Percentiles rank a stretch among this genome's conserved stretches.
These are phyloP conservation scores for Orbilia blumenaviensis DNA, from an alignment of 2,329 filamentous ascomycete genomes.

Conservation along the genomic window DNA sequence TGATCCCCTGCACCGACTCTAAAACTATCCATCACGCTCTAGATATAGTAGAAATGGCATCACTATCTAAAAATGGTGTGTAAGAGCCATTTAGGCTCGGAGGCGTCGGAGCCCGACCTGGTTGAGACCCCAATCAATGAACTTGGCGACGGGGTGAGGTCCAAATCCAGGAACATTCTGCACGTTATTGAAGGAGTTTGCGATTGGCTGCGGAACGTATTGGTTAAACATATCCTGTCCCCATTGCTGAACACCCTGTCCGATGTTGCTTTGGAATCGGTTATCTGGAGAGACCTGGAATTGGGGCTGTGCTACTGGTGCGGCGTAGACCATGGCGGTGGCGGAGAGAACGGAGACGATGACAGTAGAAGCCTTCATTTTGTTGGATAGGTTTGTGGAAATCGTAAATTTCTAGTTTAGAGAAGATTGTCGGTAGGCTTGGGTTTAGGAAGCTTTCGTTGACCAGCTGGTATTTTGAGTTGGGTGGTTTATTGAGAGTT, in stretches of 20 bases:
- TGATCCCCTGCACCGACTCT: no score
- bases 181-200: not conserved
- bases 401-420: no score
- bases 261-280: not conserved
- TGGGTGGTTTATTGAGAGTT: not conserved
- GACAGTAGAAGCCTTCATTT: slow-evolving; percentile 6
- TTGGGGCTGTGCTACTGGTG: not conserved
- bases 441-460: no score
- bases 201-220: not conserved
- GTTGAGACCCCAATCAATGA: not conserved
- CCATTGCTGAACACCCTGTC: not conserved
- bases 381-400: not conserved
- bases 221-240: not conserved
- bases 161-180: slow-evolving; percentile 3
- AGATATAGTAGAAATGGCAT: no score
- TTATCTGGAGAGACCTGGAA: not conserved
- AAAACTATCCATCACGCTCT: no score
- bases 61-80: no score
- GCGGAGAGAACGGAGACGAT: slow-evolving; percentile 3
- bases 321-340: not conserved
- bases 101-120: not conserved
- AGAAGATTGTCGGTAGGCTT: no score
- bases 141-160: not conserved
- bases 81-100: not conserved
- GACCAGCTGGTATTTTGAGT: no score